Conservation (phyloP, 768 basidiomycete genomes). For the Sarcomyxa edulis region DNA sequence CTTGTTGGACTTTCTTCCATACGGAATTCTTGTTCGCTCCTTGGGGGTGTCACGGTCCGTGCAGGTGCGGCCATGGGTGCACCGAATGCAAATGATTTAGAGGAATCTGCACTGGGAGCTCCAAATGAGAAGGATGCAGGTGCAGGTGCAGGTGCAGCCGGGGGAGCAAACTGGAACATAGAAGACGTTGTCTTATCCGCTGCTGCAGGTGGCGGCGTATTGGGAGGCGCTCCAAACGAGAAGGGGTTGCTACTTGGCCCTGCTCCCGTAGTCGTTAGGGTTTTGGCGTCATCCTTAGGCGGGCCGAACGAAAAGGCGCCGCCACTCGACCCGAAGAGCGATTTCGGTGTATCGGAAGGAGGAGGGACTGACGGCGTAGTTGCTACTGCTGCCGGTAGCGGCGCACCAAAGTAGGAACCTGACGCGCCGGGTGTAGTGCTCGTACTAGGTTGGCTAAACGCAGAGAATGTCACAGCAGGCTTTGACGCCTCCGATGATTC, state of each 20-base stretch:
- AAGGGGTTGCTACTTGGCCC: conserved; percentile 6
- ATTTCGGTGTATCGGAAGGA: no score
- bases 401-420: no score
- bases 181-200: conserved; percentile 33
- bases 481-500: no score
- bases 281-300: not conserved
- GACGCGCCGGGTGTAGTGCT: no score
- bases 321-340: no score
- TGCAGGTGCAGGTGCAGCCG: conserved; percentile 20
- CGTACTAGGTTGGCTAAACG: no score
- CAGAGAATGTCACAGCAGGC: no score
- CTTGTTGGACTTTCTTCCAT: conserved; percentile 84
- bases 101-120: conserved; percentile 37
- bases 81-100: conserved; percentile 54
- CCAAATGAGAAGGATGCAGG: conserved; percentile 49
- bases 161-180: conserved; percentile 35
- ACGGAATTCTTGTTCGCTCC: conserved; percentile 54
- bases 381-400: no score
- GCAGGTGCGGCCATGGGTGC: conserved; percentile 23
- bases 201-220: conserved; percentile 25
- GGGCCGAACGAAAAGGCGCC: conserved; percentile 15
- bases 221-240: conserved; percentile 20
- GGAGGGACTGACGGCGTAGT: no score
- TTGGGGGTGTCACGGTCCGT: conserved; percentile 63
- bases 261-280: not conserved